phyloP scores from a whole-genome alignment of 805 yeast genomes.

The Kuraishia hungarica region DNA sequence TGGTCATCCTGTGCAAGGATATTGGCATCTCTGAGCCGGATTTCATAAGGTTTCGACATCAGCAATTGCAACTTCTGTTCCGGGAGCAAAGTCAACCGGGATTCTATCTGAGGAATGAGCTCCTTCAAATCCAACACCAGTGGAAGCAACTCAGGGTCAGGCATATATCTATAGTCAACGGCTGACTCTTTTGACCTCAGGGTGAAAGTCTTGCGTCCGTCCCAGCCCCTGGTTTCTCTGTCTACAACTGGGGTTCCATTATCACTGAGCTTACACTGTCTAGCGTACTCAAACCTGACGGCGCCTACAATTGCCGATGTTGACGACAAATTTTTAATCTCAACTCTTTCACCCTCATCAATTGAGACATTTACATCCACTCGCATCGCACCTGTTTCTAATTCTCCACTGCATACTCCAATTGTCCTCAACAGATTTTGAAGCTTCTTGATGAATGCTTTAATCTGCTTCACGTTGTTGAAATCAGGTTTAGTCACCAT shows the following conservation, averaged over 20 bases:
- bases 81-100: conserved; percentile 49
- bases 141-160: conserved; percentile 81
- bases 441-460: conserved; percentile 72
- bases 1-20: conserved; percentile 46
- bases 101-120: conserved; percentile 27
- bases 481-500: conserved; percentile 90
- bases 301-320: conserved; percentile 76
- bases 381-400: conserved; percentile 92
- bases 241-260: conserved; percentile 14
- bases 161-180: conserved; percentile 87
- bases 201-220: conserved; percentile 59
- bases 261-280: conserved; percentile 52
- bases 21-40: conserved; percentile 69
- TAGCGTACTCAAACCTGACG: conserved; percentile 55
- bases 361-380: conserved; percentile 93
- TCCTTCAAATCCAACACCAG: conserved; percentile 38
- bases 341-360: conserved; percentile 65
- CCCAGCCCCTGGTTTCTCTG: conserved; percentile 87
- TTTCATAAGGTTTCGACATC: conserved; percentile 36
- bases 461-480: conserved; percentile 54
- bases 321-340: conserved; percentile 82
- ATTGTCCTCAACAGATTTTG: conserved; percentile 63
- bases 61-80: conserved; percentile 45
- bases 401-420: conserved; percentile 77
- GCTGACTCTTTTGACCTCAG: conserved; percentile 73